Evolutionary conservation across 2,329 filamentous ascomycete species (phyloP).

Genomic region (Paraphaeosphaeria sporulosa): DNA sequence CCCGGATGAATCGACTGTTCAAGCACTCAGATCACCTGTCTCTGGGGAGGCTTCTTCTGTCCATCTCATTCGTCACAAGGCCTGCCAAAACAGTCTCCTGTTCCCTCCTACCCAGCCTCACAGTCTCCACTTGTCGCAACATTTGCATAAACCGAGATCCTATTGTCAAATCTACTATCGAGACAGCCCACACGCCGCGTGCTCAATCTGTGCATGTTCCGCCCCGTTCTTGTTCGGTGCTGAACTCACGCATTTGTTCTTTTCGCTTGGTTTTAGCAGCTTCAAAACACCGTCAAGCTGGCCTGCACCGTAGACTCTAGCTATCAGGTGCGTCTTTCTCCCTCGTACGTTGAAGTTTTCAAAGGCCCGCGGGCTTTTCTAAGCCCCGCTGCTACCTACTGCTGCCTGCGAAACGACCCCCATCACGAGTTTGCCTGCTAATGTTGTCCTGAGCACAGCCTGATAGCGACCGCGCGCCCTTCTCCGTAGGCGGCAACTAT

Average conservation of each 20-base stretch:
- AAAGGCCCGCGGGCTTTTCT: conserved; percentile 19
- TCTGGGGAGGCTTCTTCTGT: conserved; percentile 39
- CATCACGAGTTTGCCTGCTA: conserved; percentile 39
- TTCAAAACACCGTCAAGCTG: conserved; percentile 44
- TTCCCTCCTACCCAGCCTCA: conserved; percentile 26
- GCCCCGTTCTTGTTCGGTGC: conserved; percentile 20
- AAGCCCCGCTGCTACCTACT: conserved; percentile 27
- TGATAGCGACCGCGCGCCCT: conserved; percentile 43
- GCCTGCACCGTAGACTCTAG: conserved; percentile 42
- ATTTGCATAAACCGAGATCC: conserved; percentile 29
- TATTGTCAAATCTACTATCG: conserved; percentile 29
- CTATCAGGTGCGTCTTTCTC: conserved; percentile 46
- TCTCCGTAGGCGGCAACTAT: conserved; percentile 35
- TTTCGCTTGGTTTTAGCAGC: conserved; percentile 21
- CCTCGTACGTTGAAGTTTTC: conserved; percentile 22
- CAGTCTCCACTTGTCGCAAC: conserved; percentile 32
- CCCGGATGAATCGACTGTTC: conserved; percentile 48
- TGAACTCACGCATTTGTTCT: conserved; percentile 23
- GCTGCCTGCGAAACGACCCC: conserved; percentile 40
- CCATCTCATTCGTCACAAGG: conserved; percentile 41
- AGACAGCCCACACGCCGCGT: conserved; percentile 23
- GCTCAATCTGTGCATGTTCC: conserved; percentile 29
- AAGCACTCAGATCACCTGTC: conserved; percentile 44
- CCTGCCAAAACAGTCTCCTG: conserved; percentile 30
- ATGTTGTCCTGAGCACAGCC: conserved; percentile 31